Percentiles rank a stretch among this genome's conserved stretches.
Evolutionary conservation across 1,139 yeast species (phyloP).

Genomic region (Tardiomyces depauwii): DNA sequence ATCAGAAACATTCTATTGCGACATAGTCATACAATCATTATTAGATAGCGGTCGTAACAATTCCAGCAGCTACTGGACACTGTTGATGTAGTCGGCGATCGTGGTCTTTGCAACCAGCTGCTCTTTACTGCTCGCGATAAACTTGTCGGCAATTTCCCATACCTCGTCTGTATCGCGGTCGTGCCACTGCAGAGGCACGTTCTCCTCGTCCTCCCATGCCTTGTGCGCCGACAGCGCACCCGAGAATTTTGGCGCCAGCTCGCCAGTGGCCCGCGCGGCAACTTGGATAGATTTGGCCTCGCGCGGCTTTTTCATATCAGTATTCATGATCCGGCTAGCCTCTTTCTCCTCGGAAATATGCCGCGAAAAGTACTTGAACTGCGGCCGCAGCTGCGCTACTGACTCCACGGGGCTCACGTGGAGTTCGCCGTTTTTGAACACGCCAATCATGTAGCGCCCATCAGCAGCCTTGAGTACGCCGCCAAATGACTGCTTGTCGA

Average conservation of each 20-base stretch:
- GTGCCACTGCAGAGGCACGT: conserved; percentile 39
- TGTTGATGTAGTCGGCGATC: conserved; percentile 15
- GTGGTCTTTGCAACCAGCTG: conserved; percentile 15
- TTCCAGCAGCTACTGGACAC: too few species aligned
- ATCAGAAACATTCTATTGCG: too few species aligned
- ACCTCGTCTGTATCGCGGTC: conserved; percentile 31
- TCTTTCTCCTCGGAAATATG: conserved; percentile 22
- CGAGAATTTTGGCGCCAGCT: conserved; percentile 53
- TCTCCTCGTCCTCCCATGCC: conserved; percentile 63
- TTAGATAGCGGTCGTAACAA: too few species aligned
- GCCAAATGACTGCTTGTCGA: conserved; percentile 48
- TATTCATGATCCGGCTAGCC: conserved; percentile 21
- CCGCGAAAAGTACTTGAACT: conserved; percentile 56
- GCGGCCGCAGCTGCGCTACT: conserved; percentile 72
- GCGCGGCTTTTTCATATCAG: conserved; percentile 33
- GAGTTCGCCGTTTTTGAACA: conserved; percentile 38
- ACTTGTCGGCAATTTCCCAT: conserved; percentile 22
- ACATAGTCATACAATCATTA: too few species aligned
- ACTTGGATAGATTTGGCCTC: conserved; percentile 58
- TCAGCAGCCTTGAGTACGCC: conserved; percentile 33
- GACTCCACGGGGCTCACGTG: conserved; percentile 57
- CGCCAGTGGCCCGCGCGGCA: conserved; percentile 62
- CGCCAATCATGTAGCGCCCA: conserved; percentile 49
- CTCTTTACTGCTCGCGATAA: conserved; percentile 15
- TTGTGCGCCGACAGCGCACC: conserved; percentile 71